phyloP scores from a whole-genome alignment of 2,329 filamentous ascomycete species.

The Hortaea werneckii region DNA sequence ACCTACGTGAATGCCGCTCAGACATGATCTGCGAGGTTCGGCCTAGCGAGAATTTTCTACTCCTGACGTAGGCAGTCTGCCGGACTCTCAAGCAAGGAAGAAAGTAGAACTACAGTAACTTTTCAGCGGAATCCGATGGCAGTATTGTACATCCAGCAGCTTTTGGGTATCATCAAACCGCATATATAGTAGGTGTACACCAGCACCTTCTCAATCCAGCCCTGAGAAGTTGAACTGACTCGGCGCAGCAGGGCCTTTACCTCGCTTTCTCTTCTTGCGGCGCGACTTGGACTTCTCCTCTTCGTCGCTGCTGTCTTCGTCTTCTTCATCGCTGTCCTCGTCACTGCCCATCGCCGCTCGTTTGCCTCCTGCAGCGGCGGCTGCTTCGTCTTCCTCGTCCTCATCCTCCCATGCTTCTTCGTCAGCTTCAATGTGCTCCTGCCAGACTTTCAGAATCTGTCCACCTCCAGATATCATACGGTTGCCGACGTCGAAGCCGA shows the following conservation, averaged over 20 bases:
- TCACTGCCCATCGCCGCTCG: slow-evolving; percentile 18
- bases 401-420: slow-evolving; percentile 37
- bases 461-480: slow-evolving; percentile 87
- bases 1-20: no score
- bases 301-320: slow-evolving; percentile 24
- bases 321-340: slow-evolving; percentile 33
- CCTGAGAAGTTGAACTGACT: slow-evolving; percentile 14
- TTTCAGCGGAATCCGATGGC: no score
- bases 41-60: no score
- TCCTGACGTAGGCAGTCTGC: no score
- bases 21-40: no score
- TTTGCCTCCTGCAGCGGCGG: slow-evolving; percentile 37
- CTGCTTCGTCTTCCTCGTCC: slow-evolving; percentile 27
- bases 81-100: no score
- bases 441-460: slow-evolving; percentile 80
- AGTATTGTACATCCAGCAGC: no score
- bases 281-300: slow-evolving; percentile 27
- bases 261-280: slow-evolving; percentile 32
- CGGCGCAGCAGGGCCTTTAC: slow-evolving; percentile 17
- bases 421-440: slow-evolving; percentile 52
- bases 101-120: no score
- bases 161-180: background rate
- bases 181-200: no score
- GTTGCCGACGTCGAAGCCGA: slow-evolving; percentile 76
- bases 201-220: slow-evolving; percentile 16